These are phyloP conservation scores for Jaapia argillacea DNA, from an alignment of 768 basidiomycete genomes.

Conservation along the genomic window DNA sequence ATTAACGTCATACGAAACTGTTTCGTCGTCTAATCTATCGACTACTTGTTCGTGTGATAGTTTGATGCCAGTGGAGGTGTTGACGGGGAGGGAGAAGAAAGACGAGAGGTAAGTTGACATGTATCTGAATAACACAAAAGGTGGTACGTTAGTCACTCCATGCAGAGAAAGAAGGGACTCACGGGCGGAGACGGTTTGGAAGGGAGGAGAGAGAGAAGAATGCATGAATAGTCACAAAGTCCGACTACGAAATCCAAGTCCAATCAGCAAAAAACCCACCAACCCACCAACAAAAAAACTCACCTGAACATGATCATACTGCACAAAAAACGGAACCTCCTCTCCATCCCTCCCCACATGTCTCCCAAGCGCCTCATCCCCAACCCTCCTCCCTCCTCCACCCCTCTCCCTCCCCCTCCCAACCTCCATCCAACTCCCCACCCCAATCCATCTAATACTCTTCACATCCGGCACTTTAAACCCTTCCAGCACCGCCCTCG, in stretches of 20 bases:
- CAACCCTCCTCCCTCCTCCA: constrained; percentile 16
- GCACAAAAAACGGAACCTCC: constrained; percentile 76
- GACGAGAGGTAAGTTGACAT: constrained; percentile 69
- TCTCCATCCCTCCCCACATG: constrained; percentile 62
- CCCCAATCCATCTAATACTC: constrained; percentile 87
- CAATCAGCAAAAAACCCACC: not conserved
- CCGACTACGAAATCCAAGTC: constrained; percentile 50
- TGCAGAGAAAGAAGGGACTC: too few relatives aligned
- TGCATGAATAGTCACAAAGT: constrained; percentile 79
- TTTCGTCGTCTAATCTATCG: constrained; percentile 82
- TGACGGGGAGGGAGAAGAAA: constrained; percentile 86
- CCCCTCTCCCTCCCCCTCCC: constrained; percentile 39
- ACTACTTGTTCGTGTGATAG: constrained; percentile 86
- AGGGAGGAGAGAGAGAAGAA: constrained; percentile 70
- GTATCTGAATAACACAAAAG: constrained; percentile 48
- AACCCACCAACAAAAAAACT: constrained; percentile 32
- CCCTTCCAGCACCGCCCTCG: constrained; percentile 63
- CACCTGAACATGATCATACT: constrained; percentile 91
- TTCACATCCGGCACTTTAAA: constrained; percentile 92
- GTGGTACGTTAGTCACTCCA: too few relatives aligned
- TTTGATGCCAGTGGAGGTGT: constrained; percentile 52
- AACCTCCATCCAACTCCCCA: constrained; percentile 53
- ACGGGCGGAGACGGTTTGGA: constrained; percentile 71
- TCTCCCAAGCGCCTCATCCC: constrained; percentile 37
- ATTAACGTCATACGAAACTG: constrained; percentile 73